Evolutionary conservation across 495 filamentous ascomycete species (phyloP).

Genomic region (Cercophora sp.): DNA sequence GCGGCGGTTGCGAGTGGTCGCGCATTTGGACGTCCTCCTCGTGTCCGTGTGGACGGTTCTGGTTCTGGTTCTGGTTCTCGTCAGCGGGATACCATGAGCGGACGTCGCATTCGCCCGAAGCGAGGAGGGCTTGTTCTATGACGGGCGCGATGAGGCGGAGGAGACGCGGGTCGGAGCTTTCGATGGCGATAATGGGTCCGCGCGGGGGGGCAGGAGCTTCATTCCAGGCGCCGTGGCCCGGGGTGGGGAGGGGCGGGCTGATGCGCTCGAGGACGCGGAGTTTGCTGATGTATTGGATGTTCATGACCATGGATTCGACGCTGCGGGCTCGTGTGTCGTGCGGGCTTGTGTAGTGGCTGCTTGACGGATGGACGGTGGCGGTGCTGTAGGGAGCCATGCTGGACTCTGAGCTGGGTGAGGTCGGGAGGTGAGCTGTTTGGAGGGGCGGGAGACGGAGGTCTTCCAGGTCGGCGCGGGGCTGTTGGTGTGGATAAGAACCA

Average conservation of each 20-base stretch:
- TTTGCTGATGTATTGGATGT: conserved; percentile 65
- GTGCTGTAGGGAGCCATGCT: neutral
- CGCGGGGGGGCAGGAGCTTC: conserved; percentile 45
- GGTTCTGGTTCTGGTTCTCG: neutral
- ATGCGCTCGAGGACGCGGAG: conserved; percentile 37
- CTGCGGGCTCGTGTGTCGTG: conserved; percentile 23
- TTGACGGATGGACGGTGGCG: neutral
- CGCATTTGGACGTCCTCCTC: conserved; percentile 5
- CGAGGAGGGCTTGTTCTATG: conserved; percentile 57
- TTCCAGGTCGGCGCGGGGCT: no score
- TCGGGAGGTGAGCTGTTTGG: conserved; percentile 42
- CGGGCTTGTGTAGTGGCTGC: neutral
- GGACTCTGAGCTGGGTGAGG: conserved; percentile 16
- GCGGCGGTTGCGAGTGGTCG: neutral
- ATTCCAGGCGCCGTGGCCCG: conserved; percentile 30
- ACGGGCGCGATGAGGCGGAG: conserved; percentile 55
- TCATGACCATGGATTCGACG: conserved; percentile 70
- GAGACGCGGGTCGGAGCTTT: conserved; percentile 59
- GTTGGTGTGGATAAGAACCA: no score
- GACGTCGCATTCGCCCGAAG: conserved; percentile 55
- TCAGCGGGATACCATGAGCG: conserved; percentile 41
- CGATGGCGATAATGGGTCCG: conserved; percentile 77
- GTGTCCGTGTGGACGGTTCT: neutral
- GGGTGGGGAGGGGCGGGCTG: conserved; percentile 43
- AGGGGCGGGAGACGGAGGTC: conserved; percentile 57